These are phyloP conservation scores for Aspergillus kassunensis DNA, from an alignment of 495 filamentous ascomycete genomes.

Conservation along the genomic window DNA sequence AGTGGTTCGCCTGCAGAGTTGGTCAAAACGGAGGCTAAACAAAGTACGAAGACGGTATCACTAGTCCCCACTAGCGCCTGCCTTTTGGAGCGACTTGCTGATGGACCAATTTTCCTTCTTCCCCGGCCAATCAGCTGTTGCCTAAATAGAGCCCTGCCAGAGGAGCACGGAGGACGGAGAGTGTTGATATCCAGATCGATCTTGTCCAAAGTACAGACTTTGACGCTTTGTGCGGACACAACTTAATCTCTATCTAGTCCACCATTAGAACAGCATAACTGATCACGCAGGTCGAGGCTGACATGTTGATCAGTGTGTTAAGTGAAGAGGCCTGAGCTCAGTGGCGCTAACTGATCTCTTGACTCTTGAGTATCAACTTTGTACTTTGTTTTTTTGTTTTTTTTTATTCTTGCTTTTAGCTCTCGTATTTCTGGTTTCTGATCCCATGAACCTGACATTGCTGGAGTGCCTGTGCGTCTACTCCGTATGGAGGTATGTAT, in stretches of 20 bases:
- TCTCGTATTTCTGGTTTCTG: too few species aligned
- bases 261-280: too few species aligned
- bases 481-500: too few species aligned
- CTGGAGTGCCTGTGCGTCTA: too few species aligned
- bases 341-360: background rate
- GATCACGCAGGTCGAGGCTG: too few species aligned
- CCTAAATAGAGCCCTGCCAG: conserved; percentile 16
- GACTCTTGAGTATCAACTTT: background rate
- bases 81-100: conserved; percentile 42
- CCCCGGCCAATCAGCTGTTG: conserved; percentile 36
- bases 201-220: too few species aligned
- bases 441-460: too few species aligned
- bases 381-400: background rate
- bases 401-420: too few species aligned
- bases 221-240: too few species aligned
- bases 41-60: conserved; percentile 21
- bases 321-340: conserved; percentile 1
- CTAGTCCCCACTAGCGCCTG: conserved; percentile 18
- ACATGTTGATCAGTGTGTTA: background rate
- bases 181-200: too few species aligned
- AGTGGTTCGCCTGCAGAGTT: conserved; percentile 19
- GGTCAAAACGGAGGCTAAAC: conserved; percentile 16
- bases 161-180: too few species aligned
- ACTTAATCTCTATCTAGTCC: too few species aligned
- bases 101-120: conserved; percentile 32